A percentile compares a stretch with the other conserved stretches of the same genome.
phyloP scores from a whole-genome alignment of 78 protist genomes.

The Guillardia theta region DNA sequence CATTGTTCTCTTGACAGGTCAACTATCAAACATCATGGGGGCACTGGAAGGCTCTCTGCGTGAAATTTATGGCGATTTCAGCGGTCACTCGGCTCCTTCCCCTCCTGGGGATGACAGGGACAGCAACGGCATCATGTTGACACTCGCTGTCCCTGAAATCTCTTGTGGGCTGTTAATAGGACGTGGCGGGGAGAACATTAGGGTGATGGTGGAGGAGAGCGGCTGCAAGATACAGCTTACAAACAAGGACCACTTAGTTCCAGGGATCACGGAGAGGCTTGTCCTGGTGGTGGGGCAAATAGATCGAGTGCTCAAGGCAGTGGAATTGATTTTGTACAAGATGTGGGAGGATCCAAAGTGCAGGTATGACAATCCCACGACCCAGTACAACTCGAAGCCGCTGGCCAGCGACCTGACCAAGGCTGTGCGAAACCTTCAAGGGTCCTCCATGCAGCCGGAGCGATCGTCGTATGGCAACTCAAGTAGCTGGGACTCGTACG shows the following conservation, averaged over 20 bases:
- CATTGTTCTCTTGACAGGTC: not conserved
- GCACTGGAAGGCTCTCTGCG: no score
- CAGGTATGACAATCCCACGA: not conserved
- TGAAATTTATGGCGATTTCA: no score
- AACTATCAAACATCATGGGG: no score
- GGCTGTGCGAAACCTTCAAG: no score
- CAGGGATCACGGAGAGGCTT: not conserved
- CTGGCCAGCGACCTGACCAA: no score
- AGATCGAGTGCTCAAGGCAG: not conserved
- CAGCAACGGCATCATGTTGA: no score
- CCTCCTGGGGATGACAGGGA: no score
- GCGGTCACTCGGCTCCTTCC: no score
- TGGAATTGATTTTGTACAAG: not conserved
- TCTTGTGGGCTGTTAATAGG: not conserved
- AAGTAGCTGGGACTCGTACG: no score
- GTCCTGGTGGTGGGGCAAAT: no score
- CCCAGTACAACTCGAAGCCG: not conserved
- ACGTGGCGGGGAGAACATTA: not conserved
- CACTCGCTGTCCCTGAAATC: not conserved
- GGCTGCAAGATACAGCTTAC: slow-evolving; percentile 5
- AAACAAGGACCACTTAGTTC: not conserved
- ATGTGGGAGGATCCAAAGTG: not conserved
- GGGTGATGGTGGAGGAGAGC: not conserved
- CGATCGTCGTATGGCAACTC: no score
- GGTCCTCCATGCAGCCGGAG: no score